Evolutionary conservation across 2,329 filamentous ascomycete genomes (phyloP), one percentile per base, ranked within the genome.

Genomic region (Diplocarpon mali): DNA sequence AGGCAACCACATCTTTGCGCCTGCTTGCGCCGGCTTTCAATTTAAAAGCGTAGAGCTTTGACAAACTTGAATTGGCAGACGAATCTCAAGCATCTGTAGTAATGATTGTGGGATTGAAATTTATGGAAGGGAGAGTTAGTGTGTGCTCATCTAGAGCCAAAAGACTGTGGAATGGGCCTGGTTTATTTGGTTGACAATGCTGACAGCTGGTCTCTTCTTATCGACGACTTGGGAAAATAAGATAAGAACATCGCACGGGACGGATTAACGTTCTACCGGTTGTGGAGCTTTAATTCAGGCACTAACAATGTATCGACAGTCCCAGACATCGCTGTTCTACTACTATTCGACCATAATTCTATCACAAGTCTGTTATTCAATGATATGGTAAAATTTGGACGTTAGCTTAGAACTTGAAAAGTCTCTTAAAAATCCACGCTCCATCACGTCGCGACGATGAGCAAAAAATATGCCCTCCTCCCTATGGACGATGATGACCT

Each of bases 401-500:
- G 2, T 17, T 5, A 42, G 42, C 42, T 45, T 31, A 47, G 17
- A 7, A 16, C 32, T 2, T 14, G n/a, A 39, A 9, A 16, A 46
- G 35, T 9, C 15, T 30, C 15, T 35, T 8, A 34, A 15, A 31
- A 13, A 20, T 32, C 31, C 28, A 17, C 4, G 2, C n/a, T 16
- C 17, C 12, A 3, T 35, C 13, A 29, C 29, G 10, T 38, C 29
- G n/a, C 36, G 28, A 28, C 11, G 5, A 55, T 55, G 52, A 69
- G 67, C 49, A 81, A 81, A 62, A 76, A 73, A 56, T 83, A 83
- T 60, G 76, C 78, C 7, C 75, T 83, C 53, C 64, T 83, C 51
- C 72, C 78, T 7, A 83, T 83, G 79, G 77, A 77, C 47, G 76
- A 77, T 10, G 73, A 73, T 29, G 76, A 78, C 50, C 68, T 78